Conservation (phyloP, 164 flowering plant species). For the grape (Vitis vinifera) region DNA sequence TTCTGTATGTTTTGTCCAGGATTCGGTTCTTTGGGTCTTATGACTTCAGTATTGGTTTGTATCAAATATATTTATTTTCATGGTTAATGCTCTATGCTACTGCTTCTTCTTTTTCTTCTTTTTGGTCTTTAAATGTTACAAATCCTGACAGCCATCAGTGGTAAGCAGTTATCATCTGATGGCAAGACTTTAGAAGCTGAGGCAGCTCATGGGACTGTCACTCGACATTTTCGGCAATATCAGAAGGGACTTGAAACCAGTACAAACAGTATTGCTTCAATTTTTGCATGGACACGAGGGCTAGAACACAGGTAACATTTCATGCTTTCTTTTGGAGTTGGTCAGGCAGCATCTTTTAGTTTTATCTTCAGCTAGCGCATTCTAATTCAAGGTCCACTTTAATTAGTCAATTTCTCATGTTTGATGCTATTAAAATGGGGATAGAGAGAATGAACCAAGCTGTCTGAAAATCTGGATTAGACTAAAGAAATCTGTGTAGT, state of each 20-base stretch:
- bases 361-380: too few species aligned
- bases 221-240: constrained; percentile 81
- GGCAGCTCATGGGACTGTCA: constrained; percentile 99
- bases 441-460: not conserved
- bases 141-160: not conserved
- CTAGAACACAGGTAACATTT: constrained; percentile 72
- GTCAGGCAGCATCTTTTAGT: too few species aligned
- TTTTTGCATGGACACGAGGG: constrained; percentile 98
- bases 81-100: not conserved
- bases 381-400: not conserved
- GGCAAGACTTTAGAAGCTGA: constrained; percentile 96
- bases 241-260: constrained; percentile 98
- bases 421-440: not conserved
- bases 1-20: constrained; percentile 46
- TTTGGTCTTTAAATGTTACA: not conserved
- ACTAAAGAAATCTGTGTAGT: not conserved
- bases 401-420: not conserved
- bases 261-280: constrained; percentile 97
- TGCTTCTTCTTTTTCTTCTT: not conserved
- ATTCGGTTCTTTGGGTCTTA: constrained; percentile 94
- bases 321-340: not conserved
- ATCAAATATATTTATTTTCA: not conserved
- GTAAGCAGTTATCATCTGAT: constrained; percentile 82
- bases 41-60: constrained; percentile 91
- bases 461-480: not conserved